Evolutionary conservation across 2,329 filamentous ascomycete species (phyloP).

Genomic region (Blastomyces parvus): DNA sequence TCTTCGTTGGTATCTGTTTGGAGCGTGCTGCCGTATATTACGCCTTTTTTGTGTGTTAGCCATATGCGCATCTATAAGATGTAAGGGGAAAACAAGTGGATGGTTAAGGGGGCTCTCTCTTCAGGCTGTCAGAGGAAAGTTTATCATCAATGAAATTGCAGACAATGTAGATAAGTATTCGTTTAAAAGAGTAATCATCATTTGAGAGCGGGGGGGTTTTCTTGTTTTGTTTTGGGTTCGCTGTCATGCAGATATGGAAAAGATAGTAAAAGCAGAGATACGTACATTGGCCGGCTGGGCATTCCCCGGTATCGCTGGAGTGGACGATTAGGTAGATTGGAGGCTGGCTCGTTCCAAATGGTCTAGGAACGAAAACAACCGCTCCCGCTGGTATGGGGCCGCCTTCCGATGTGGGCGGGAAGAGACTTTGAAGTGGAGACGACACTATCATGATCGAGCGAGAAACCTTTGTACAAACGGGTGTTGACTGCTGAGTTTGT

Average conservation of each 20-base stretch:
- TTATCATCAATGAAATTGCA: conserved; percentile 83
- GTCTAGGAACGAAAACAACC: conserved; percentile 33
- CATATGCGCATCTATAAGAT: neutral
- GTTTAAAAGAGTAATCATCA: conserved; percentile 66
- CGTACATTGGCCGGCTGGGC: conserved; percentile 83
- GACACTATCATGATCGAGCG: conserved; percentile 61
- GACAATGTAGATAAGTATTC: conserved; percentile 99
- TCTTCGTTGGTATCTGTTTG: conserved; percentile 22
- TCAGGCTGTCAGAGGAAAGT: conserved; percentile 81
- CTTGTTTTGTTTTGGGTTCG: neutral
- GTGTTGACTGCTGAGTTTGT: conserved; percentile 10
- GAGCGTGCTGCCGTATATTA: conserved; percentile 48
- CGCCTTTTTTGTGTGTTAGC: conserved; percentile 35
- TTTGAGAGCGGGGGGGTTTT: conserved; percentile 36
- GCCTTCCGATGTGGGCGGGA: conserved; percentile 63
- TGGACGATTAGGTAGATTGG: conserved; percentile 60
- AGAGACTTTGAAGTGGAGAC: conserved; percentile 55
- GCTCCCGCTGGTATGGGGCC: conserved; percentile 63
- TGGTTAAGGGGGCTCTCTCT: conserved; percentile 32
- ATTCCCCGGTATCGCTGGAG: conserved; percentile 87
- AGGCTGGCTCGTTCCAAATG: conserved; percentile 23
- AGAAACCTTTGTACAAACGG: conserved; percentile 37
- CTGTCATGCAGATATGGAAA: conserved; percentile 12
- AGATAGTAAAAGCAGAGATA: conserved; percentile 25
- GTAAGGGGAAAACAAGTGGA: conserved; percentile 7